phyloP scores from a whole-genome alignment of 2,329 filamentous ascomycete species.

The Dactylellina drechsleri region DNA sequence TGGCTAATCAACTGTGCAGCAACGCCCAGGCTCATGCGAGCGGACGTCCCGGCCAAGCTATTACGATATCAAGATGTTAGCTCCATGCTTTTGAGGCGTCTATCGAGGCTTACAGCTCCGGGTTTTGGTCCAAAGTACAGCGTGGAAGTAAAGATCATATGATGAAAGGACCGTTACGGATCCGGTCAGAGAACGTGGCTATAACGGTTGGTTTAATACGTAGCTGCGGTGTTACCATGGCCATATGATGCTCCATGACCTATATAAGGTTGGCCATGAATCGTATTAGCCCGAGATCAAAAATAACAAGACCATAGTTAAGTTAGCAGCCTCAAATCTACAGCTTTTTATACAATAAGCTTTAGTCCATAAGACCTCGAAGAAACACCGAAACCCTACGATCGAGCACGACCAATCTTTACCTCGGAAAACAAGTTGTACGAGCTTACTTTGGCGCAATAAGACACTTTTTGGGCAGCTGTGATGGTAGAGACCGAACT shows the following conservation, averaged over 20 bases:
- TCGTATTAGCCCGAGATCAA: no score
- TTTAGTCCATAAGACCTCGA: no score
- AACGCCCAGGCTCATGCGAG: slow-evolving; percentile 18
- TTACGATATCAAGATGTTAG: slow-evolving; percentile 24
- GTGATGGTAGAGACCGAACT: slow-evolving; percentile 47
- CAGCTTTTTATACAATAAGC: no score
- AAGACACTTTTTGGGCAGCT: neutral
- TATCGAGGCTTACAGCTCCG: slow-evolving; percentile 23
- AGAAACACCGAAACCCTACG: no score
- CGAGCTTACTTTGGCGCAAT: no score
- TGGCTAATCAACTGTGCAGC: slow-evolving; percentile 14
- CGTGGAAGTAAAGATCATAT: slow-evolving; percentile 25
- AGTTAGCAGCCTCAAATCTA: no score
- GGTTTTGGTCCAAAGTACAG: slow-evolving; percentile 8
- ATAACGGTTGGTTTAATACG: neutral
- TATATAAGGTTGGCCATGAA: slow-evolving; percentile 20
- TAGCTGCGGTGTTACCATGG: slow-evolving; percentile 1
- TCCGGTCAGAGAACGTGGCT: neutral
- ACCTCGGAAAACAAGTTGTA: no score
- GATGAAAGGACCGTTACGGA: slow-evolving; percentile 8
- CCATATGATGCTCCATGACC: neutral
- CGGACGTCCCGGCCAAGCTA: slow-evolving; percentile 1
- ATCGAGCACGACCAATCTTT: no score
- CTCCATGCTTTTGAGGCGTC: slow-evolving; percentile 23
- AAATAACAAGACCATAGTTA: no score